Base-by-base conservation (phyloP, 306 rosid species). In the Corylus heterophylla region DNA sequence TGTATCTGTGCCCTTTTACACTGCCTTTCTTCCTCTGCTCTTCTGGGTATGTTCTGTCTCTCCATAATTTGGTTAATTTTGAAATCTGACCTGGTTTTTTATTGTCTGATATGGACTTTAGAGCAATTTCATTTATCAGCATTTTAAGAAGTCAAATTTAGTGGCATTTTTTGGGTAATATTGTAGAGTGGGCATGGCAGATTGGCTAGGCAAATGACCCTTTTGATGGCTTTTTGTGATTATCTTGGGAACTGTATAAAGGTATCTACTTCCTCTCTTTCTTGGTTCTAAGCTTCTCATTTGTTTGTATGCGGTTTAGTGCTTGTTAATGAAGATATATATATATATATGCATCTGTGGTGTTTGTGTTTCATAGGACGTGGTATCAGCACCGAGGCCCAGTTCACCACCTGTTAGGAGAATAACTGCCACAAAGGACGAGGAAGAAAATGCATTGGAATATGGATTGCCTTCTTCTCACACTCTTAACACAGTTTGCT, bases 401-500 rank as follows among this genome's bases (percentile, higher is more conserved):
- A 79, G 89, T 82, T 96, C 89, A 76, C 99, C 99, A 50, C 98
- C 96, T 35, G 91, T 93, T 49, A 83, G 89, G 87, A 96, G 99
- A 89, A 64, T 96, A 25, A 93, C 91, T 44, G 87, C 98, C 37
- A 93, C 99, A 11, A 96, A 87, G 81, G 99, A 91, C 72, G 99
- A 96, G 84, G 92, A 93, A 83, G 94, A 96, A 51, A 96, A 96
- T 75, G 97, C 99, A 0, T 80, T 89, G 86, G 99, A 96, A 86
- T 93, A 96, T 86, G 99, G 99, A 77, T 77, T 96, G 76, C 99
- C 99, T 59, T 96, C 99, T 79, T 96, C 99, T 76, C 99, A 96
- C 81, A 89, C 98, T 37, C 93, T 96, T 61, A 96, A 96, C 81
- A 96, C 99, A 69, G 90, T 91, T 83, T 93, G 99, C 87, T 88